Base-by-base conservation (phyloP, 306 rosid species). In the Adenanthera pavonina region DNA sequence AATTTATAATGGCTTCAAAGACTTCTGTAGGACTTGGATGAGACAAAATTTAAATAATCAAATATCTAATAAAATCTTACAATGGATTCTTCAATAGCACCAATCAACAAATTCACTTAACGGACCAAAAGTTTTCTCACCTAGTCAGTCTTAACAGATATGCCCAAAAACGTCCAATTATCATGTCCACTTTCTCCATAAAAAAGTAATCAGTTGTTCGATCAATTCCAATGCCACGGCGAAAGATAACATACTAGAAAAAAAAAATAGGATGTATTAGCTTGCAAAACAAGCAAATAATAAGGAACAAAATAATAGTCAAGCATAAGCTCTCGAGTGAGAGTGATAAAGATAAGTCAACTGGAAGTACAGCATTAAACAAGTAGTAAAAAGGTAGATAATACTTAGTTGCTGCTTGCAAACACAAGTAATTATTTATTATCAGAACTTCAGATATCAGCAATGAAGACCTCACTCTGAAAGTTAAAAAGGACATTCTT, bases 221-320 rank as follows among this genome's bases (percentile, higher is more conserved):
- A 81, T 95, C 98, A 30, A 91, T 54, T 82, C 97, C 99, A 85
- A 90, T 86, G 67, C 97, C 99, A 12, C 97, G 95, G 67, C 95
- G 88, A 78, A 95, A 95, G 71, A 95, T 92, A 38, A 95, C 69
- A 69, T 92, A 95, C 99, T 95, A 80, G 70, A 84, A 72, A 25
- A 25, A 25, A 25, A 25, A n/a, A 83, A 82, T 3, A 79, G 57
- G 8, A 74, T 54, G 74, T 69, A 81, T 87, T 77, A 88, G 82
- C 35, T 77, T 73, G 7, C 48, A 16, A 67, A 72, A 84, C 8
- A 36, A 7, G 41, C 33, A 54, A 48, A 16, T 25, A 75, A 15
- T n/a, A 69, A 60, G 40, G 69, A 25, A 34, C 19, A 8, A 46
- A 48, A 43, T 36, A 34, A 36, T 9, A 66, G 17, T 48, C 76